Evolutionary conservation across 768 basidiomycete genomes (phyloP).

Genomic region (Suillus variegatus): DNA sequence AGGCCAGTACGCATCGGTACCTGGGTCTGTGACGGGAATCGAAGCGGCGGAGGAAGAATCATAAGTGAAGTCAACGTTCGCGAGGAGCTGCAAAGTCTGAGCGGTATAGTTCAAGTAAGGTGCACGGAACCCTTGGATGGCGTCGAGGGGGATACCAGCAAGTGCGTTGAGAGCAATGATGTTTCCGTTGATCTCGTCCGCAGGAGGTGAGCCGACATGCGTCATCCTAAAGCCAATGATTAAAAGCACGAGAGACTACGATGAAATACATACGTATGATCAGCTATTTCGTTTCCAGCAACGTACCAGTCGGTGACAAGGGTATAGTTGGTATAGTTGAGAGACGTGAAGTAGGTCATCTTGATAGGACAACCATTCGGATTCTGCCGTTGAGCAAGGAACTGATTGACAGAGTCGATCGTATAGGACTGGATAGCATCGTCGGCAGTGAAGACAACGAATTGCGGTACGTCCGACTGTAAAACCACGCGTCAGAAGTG

Average conservation of each 20-base stretch:
- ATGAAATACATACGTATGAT: constrained; percentile 58
- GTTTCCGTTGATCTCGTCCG: constrained; percentile 75
- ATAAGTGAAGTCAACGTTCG: constrained; percentile 63
- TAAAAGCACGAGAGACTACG: too few relatives aligned
- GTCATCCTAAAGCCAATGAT: constrained; percentile 49
- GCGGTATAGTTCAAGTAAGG: constrained; percentile 69
- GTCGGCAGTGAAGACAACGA: constrained; percentile 75
- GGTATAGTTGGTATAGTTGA: constrained; percentile 76
- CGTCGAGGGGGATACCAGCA: constrained; percentile 68
- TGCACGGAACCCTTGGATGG: constrained; percentile 74
- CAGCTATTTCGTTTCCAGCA: constrained; percentile 81
- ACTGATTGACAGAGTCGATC: constrained; percentile 70
- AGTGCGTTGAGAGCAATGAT: constrained; percentile 77
- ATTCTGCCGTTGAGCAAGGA: constrained; percentile 72
- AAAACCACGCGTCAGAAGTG: not conserved
- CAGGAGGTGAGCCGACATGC: constrained; percentile 63
- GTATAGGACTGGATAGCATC: constrained; percentile 81
- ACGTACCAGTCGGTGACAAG: constrained; percentile 81
- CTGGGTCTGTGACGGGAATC: constrained; percentile 62
- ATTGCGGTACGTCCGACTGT: constrained; percentile 61
- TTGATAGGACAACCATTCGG: constrained; percentile 75
- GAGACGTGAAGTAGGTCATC: constrained; percentile 76
- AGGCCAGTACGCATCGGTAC: constrained; percentile 81
- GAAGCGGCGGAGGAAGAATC: constrained; percentile 66
- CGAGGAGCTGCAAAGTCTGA: constrained; percentile 61